Percentiles rank a stretch among this genome's conserved stretches.
Evolutionary conservation across 2,329 filamentous ascomycete genomes (phyloP).

Genomic region (Scedosporium dehoogii): DNA sequence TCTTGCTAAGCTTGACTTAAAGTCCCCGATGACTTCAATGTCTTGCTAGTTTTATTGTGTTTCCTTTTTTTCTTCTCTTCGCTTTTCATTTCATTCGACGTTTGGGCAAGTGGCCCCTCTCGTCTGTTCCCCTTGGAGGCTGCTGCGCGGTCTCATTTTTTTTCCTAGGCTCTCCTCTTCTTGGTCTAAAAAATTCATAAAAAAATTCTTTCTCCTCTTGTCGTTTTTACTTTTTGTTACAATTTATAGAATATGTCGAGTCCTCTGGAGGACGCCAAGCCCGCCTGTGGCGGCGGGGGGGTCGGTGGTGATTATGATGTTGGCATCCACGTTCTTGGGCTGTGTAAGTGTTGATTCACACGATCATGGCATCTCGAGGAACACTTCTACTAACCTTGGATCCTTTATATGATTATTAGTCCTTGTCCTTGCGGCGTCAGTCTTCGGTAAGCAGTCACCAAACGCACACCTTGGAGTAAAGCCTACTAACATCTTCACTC

Average conservation of each 20-base stretch:
- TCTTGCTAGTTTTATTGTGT: background rate
- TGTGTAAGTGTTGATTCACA: constrained; percentile 26
- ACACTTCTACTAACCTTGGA: constrained; percentile 7
- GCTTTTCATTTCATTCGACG: constrained; percentile 6
- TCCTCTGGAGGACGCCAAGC: constrained; percentile 22
- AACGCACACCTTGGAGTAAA: background rate
- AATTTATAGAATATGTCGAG: constrained; percentile 15
- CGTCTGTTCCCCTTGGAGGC: constrained; percentile 18
- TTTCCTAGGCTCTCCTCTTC: constrained; percentile 5
- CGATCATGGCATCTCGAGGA: background rate
- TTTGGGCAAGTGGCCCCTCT: constrained; percentile 2
- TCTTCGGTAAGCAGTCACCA: constrained; percentile 21
- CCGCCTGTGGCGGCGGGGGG: constrained; percentile 26
- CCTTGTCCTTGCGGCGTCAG: constrained; percentile 28
- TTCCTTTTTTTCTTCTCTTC: constrained; percentile 7
- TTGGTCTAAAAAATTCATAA: background rate
- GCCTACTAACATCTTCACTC: constrained; percentile 9
- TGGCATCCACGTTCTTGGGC: constrained; percentile 26
- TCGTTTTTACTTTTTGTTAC: constrained; percentile 10
- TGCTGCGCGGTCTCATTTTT: constrained; percentile 26
- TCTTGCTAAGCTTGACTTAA: constrained; percentile 10
- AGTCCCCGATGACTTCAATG: constrained; percentile 4
- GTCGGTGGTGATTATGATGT: constrained; percentile 30
- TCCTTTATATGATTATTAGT: constrained; percentile 17
- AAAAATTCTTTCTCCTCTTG: constrained; percentile 12